Percentiles rank a stretch among this genome's conserved stretches.
Conservation (phyloP, 208 protist species). For the Wallacemonas collosoma region DNA sequence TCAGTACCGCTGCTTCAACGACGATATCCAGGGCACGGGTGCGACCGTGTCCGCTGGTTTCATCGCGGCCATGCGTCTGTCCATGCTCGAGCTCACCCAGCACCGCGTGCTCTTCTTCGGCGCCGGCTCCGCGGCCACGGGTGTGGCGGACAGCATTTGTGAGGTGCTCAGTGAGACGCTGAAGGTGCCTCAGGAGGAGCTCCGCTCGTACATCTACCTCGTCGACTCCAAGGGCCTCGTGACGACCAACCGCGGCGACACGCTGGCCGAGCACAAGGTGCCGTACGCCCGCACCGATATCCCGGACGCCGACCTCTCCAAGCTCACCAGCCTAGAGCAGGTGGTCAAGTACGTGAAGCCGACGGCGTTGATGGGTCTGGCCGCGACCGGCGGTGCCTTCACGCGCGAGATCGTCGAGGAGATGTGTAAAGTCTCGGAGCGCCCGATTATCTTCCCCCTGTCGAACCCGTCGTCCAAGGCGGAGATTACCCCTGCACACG, state of each 20-base stretch:
- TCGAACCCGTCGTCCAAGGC: conserved; percentile 84
- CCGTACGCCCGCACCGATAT: conserved; percentile 67
- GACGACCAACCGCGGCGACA: conserved; percentile 57
- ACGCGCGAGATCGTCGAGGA: conserved; percentile 78
- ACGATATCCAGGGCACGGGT: conserved; percentile 97
- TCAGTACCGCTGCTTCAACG: conserved; percentile 95
- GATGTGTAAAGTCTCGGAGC: conserved; percentile 67
- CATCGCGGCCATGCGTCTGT: conserved; percentile 51
- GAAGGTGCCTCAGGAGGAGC: conserved; percentile 53
- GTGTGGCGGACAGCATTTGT: conserved; percentile 89
- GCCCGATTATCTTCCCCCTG: conserved; percentile 95
- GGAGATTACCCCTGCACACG: conserved; percentile 84
- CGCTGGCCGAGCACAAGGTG: conserved; percentile 71
- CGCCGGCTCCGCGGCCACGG: conserved; percentile 88
- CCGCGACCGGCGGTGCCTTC: conserved; percentile 83
- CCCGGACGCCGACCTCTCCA: conserved; percentile 39
- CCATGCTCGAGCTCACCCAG: conserved; percentile 19
- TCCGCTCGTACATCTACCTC: conserved; percentile 72
- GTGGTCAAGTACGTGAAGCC: conserved; percentile 86
- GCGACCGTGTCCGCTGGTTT: conserved; percentile 83
- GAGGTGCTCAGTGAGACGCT: conserved; percentile 34
- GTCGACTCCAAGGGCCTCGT: conserved; percentile 87
- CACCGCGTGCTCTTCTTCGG: conserved; percentile 74
- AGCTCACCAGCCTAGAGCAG: conserved; percentile 37
- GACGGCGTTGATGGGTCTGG: conserved; percentile 92